A percentile compares a stretch with the other conserved stretches of the same genome.
phyloP scores from a whole-genome alignment of 1,284 basidiomycete species.

The Cryptococcus sp. region DNA sequence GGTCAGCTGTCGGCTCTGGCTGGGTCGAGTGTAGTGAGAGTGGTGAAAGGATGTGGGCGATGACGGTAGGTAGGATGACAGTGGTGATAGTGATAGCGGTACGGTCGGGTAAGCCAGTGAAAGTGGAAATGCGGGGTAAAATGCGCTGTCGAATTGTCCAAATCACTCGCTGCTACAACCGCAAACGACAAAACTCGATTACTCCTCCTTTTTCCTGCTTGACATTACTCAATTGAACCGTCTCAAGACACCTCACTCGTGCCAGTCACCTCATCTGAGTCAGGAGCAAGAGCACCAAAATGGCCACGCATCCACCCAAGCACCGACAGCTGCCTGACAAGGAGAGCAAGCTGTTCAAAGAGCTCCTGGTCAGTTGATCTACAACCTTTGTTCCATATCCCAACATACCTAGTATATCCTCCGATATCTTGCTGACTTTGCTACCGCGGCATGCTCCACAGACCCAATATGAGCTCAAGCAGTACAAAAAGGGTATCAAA shows the following conservation, averaged over 20 bases:
- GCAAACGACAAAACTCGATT: no score
- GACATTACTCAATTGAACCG: no score
- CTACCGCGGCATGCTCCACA: conserved; percentile 16
- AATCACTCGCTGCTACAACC: background rate
- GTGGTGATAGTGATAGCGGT: no score
- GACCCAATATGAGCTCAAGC: conserved; percentile 80
- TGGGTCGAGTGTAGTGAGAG: no score
- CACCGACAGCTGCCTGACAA: conserved; percentile 68
- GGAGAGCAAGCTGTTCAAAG: conserved; percentile 83
- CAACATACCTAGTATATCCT: background rate
- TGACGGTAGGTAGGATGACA: no score
- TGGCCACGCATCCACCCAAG: conserved; percentile 41
- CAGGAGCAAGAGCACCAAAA: background rate
- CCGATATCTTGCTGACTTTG: conserved; percentile 2
- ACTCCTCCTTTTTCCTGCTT: no score
- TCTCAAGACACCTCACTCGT: no score
- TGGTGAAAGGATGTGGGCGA: no score
- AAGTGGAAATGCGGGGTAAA: no score
- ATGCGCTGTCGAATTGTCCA: background rate
- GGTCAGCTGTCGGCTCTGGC: no score
- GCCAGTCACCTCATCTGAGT: background rate
- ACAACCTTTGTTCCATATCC: background rate
- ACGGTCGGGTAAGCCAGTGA: no score
- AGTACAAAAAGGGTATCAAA: conserved; percentile 88
- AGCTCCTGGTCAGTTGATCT: conserved; percentile 65